Evolutionary conservation across 805 yeast species (phyloP), one percentile per base, ranked within the genome.

Genomic region (Starmera pachycereana): DNA sequence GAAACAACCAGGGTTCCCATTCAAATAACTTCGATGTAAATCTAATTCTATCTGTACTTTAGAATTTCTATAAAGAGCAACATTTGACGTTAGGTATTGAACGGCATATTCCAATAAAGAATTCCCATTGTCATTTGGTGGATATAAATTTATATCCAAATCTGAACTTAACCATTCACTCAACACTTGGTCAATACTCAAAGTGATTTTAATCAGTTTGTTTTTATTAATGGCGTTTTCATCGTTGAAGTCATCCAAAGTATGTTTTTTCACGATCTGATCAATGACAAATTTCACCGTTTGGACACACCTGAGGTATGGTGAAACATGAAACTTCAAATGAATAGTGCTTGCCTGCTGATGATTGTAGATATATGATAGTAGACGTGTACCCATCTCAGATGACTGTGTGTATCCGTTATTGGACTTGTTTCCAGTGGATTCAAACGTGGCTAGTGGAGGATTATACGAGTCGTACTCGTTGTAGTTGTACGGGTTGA

Each of bases 41-140:
- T 54, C 45, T 29, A 53, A 47, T 36, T 57, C 62, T 32, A 60
- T 58, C 12, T 46, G 46, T 8, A 61, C 50, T 1, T 44, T 40
- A 8, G 40, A 42, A 32, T 43, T 50, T 14, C 46, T 46, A 35
- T 43, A 41, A 22, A 43, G 45, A n/a, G 50, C 44, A 8, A 53
- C 32, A 39, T 47, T 49, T 9, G 53, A 50, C 18, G 58, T 58
- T 29, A 68, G 42, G 47, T 66, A 68, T 22, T 60, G 60, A 33
- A 64, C 58, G 8, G 68, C 61, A 37, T 62, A 58, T 43, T 60
- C 59, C 18, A 65, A 51, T 50, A 68, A 50, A 1, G 69, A 57
- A 10, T 57, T 60, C 12, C 73, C 73, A 40, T 62, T 64, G 49
- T 68, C 72, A 44, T 66, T 67, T 7, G 72, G 72, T 3, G 72